These are phyloP conservation scores for Berberis thunbergii DNA, from an alignment of 164 flowering plant species.

Conservation along the genomic window DNA sequence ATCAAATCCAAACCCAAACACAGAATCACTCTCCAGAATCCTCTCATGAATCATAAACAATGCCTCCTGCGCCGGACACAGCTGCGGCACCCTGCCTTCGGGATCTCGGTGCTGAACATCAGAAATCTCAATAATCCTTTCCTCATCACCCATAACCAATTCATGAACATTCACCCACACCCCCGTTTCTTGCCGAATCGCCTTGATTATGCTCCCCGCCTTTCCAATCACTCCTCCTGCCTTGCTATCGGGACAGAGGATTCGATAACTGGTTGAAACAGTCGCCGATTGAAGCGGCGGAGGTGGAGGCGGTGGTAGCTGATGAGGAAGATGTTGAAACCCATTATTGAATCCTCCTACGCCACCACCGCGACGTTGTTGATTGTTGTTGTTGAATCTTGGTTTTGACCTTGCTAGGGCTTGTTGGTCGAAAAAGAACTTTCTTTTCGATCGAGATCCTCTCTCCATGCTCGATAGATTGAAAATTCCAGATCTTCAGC, in stretches of 20 bases:
- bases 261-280: slow-evolving; percentile 61
- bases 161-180: slow-evolving; percentile 95
- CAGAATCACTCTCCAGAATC: slow-evolving; percentile 69
- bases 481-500: too few relatives aligned
- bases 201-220: slow-evolving; percentile 79
- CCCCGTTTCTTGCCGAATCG: slow-evolving; percentile 87
- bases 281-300: slow-evolving; percentile 28
- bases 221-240: slow-evolving; percentile 94
- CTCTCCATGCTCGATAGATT: slow-evolving; percentile 45
- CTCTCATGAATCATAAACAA: slow-evolving; percentile 77
- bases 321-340: slow-evolving; percentile 12
- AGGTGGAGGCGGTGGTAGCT: too few relatives aligned
- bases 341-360: slow-evolving; percentile 17
- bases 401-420: slow-evolving; percentile 39
- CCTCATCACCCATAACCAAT: slow-evolving; percentile 74
- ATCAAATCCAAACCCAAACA: slow-evolving; percentile 19
- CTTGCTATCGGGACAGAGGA: slow-evolving; percentile 73
- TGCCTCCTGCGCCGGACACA: slow-evolving; percentile 92
- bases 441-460: slow-evolving; percentile 77
- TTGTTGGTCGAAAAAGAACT: slow-evolving; percentile 65
- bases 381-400: slow-evolving; percentile 29
- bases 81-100: slow-evolving; percentile 64
- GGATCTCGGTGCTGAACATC: slow-evolving; percentile 70
- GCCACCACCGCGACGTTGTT: slow-evolving; percentile 34
- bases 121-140: slow-evolving; percentile 90